Percentiles rank a stretch among this genome's conserved stretches.
Conservation (phyloP, 257 asterid species). For the Solanum medicagineum region DNA sequence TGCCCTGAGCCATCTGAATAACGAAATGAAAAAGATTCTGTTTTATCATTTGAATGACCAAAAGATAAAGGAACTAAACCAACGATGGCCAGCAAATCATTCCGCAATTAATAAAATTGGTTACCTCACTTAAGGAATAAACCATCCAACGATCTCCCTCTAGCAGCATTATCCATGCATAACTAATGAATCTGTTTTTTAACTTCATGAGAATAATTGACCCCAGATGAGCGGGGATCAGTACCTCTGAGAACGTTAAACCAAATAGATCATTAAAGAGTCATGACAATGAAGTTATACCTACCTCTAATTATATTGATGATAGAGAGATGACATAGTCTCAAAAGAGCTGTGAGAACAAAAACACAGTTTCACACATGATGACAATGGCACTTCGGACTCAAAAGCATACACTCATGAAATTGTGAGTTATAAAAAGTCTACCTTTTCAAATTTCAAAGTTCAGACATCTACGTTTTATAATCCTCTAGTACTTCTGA, state of each 20-base stretch:
- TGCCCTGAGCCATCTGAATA: conserved; percentile 13
- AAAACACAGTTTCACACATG: conserved; percentile 60
- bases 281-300: conserved; percentile 20
- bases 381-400: conserved; percentile 33
- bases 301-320: conserved; percentile 80
- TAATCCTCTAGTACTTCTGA: conserved; percentile 38
- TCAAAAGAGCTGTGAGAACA: conserved; percentile 90
- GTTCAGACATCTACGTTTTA: conserved; percentile 29
- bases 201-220: conserved; percentile 2
- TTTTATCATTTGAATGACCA: background rate
- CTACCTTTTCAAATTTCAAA: conserved; percentile 86
- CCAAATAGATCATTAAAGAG: conserved; percentile 9
- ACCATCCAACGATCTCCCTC: conserved; percentile 13
- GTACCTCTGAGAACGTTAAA: background rate
- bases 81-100: conserved; percentile 6
- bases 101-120: conserved; percentile 10
- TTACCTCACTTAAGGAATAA: conserved; percentile 23
- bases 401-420: conserved; percentile 48
- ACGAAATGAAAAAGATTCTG: conserved; percentile 1
- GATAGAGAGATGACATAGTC: conserved; percentile 64
- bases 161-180: conserved; percentile 26
- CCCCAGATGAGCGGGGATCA: conserved; percentile 16
- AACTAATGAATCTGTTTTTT: conserved; percentile 14
- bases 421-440: conserved; percentile 28
- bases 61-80: conserved; percentile 5